Percentiles rank a stretch among this genome's conserved stretches.
Evolutionary conservation across 2,329 filamentous ascomycete genomes (phyloP).

Genomic region (Aurifilum marmelostoma): DNA sequence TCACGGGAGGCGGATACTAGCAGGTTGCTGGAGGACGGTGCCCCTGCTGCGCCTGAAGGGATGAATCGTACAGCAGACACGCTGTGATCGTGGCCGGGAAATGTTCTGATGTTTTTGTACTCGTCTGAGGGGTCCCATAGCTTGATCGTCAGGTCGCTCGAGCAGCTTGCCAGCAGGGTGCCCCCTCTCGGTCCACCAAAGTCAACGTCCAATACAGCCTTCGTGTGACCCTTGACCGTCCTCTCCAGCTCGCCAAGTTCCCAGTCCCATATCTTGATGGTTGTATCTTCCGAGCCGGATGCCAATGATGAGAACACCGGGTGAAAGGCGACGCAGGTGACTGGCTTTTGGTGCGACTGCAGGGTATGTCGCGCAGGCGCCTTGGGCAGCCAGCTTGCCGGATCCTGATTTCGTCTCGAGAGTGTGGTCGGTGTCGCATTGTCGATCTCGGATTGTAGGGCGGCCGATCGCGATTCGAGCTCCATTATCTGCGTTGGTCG

Average conservation of each 20-base stretch:
- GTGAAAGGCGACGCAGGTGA: conserved; percentile 91
- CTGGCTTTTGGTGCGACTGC: conserved; percentile 77
- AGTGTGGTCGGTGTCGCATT: conserved; percentile 77
- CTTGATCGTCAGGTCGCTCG: conserved; percentile 89
- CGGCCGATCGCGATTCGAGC: conserved; percentile 73
- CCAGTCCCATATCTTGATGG: conserved; percentile 98
- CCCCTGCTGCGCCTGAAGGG: conserved; percentile 77
- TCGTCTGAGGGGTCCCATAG: conserved; percentile 91
- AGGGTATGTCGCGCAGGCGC: conserved; percentile 80
- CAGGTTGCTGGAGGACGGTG: conserved; percentile 79
- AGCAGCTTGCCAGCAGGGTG: conserved; percentile 79
- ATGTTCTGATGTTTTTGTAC: conserved; percentile 92
- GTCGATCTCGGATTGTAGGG: conserved; percentile 82
- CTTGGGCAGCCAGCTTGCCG: conserved; percentile 82
- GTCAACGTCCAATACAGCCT: conserved; percentile 84
- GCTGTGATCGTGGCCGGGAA: conserved; percentile 90
- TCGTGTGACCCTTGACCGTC: conserved; percentile 91
- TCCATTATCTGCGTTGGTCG: conserved; percentile 78
- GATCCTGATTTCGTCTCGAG: conserved; percentile 80
- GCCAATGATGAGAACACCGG: conserved; percentile 89
- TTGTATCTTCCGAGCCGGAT: conserved; percentile 88
- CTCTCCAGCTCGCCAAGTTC: conserved; percentile 87
- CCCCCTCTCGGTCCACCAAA: conserved; percentile 84
- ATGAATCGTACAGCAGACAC: conserved; percentile 89
- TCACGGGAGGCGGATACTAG: conserved; percentile 86